Percentiles rank a stretch among this genome's conserved stretches.
Evolutionary conservation across 73 alveolate species (phyloP).

Genomic region (Tetrahymena malaccensis): DNA sequence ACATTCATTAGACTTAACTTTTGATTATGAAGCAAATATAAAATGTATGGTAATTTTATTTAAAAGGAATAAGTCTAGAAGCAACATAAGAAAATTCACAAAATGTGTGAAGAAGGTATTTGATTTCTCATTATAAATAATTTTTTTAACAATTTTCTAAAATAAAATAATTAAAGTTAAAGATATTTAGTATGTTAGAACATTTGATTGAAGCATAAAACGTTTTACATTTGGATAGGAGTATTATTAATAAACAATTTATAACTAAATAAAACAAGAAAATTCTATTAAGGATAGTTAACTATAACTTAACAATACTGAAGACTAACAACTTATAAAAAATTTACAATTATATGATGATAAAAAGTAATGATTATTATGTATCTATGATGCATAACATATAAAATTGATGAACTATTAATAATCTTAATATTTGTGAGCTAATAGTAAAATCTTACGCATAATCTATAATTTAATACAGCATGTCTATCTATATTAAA

Average conservation of each 20-base stretch:
- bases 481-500: neutral
- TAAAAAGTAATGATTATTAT: neutral
- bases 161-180: no score
- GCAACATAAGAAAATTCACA: neutral
- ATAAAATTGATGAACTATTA: neutral
- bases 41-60: neutral
- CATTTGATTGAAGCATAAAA: no score
- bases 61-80: neutral
- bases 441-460: neutral
- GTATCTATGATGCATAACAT: neutral
- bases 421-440: neutral
- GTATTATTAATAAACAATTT: no score
- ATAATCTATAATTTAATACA: neutral
- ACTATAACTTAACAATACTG: neutral
- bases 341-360: neutral
- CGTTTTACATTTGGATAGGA: neutral
- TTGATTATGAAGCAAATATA: neutral
- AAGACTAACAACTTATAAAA: neutral
- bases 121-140: no score
- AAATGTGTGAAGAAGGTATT: neutral
- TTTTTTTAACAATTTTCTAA: no score
- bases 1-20: neutral
- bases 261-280: no score
- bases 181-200: no score
- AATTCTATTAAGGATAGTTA: neutral